Evolutionary conservation across 495 filamentous ascomycete genomes (phyloP).

Genomic region (Neurospora sp.): DNA sequence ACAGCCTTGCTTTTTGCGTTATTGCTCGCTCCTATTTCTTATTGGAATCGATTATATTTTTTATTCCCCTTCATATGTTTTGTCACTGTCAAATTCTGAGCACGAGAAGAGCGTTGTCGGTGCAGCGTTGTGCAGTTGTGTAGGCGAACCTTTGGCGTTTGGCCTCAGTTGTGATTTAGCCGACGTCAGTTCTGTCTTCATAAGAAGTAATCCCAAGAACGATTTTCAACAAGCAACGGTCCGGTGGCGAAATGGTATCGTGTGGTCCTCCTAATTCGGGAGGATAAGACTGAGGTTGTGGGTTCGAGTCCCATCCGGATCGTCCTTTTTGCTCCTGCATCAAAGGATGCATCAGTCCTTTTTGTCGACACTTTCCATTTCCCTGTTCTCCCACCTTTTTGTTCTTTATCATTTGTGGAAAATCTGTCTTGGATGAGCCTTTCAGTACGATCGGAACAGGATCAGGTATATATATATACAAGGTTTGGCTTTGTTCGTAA

Average conservation of each 20-base stretch:
- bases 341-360: background rate
- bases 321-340: background rate
- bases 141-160: background rate
- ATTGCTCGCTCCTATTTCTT: background rate
- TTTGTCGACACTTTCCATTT: background rate
- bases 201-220: rapidly evolving
- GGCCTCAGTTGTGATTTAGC: background rate
- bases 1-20: background rate
- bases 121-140: background rate
- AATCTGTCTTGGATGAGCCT: no score
- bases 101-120: background rate
- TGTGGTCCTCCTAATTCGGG: background rate
- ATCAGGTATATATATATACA: background rate
- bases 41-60: background rate
- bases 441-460: background rate
- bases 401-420: background rate
- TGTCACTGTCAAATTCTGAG: background rate
- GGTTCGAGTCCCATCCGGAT: background rate
- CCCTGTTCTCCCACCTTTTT: background rate
- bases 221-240: background rate
- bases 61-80: background rate
- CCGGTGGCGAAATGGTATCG: background rate
- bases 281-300: constrained; percentile 1
- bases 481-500: background rate
- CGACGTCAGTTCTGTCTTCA: background rate